phyloP scores from a whole-genome alignment of 1,284 basidiomycete genomes.

The Moesziomyces antarcticus region DNA sequence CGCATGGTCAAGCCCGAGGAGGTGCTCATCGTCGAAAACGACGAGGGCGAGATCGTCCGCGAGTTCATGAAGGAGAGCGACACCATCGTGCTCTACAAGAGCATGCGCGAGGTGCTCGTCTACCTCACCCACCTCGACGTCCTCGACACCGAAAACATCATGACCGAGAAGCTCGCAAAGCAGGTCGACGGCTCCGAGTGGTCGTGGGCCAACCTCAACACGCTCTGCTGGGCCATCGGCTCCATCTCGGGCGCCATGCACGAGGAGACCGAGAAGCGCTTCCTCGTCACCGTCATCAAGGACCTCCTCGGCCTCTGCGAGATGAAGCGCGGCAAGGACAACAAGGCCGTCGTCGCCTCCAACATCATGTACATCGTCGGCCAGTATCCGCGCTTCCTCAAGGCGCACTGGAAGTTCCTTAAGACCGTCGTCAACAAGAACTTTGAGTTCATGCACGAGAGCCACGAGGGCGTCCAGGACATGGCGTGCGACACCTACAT shows the following conservation, averaged over 20 bases:
- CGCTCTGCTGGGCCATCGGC: conserved; percentile 99
- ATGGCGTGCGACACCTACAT: conserved; percentile 99
- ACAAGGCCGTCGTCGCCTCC: conserved; percentile 99
- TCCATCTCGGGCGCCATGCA: conserved; percentile 99
- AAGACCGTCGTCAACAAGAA: conserved; percentile 99
- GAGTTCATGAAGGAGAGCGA: conserved; percentile 99
- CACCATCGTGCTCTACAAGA: conserved; percentile 98
- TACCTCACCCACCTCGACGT: conserved; percentile 98
- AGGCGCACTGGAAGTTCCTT: conserved; percentile 99
- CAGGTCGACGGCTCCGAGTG: conserved; percentile 98
- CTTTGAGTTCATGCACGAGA: conserved; percentile 99
- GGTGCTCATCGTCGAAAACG: conserved; percentile 93
- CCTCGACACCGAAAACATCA: conserved; percentile 92
- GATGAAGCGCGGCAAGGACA: conserved; percentile 99
- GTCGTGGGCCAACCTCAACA: conserved; percentile 99
- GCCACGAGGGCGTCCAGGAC: conserved; percentile 98
- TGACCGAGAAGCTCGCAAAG: conserved; percentile 87
- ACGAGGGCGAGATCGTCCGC: conserved; percentile 98
- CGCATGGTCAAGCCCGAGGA: conserved; percentile 99
- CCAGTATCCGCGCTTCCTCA: conserved; percentile 98
- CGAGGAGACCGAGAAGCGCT: conserved; percentile 97
- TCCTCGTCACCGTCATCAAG: conserved; percentile 99
- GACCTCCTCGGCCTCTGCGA: conserved; percentile 95
- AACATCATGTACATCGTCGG: conserved; percentile 99
- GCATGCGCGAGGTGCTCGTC: conserved; percentile 91